Evolutionary conservation across 306 rosid genomes (phyloP).

Genomic region (Cucurbita pepo): DNA sequence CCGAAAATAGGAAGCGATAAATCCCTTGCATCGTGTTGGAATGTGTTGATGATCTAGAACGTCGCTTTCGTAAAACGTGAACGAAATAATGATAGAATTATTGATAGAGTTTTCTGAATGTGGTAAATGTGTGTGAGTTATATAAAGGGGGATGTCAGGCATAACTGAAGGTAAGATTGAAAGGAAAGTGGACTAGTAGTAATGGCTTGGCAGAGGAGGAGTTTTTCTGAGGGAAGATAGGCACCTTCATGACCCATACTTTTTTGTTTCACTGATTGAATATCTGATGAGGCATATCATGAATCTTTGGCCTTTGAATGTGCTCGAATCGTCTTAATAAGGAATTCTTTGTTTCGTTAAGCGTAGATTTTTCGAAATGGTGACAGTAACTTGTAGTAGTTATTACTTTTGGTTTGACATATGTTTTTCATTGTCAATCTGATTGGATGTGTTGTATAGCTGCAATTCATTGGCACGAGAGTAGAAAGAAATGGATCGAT

Average conservation of each 20-base stretch:
- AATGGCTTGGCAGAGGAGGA: neutral
- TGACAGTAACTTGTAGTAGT: neutral
- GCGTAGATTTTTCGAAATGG: slow-evolving; percentile 2
- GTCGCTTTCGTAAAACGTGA: neutral
- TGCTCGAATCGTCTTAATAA: neutral
- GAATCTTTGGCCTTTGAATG: neutral
- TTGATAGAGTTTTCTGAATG: neutral
- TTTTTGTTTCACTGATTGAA: neutral
- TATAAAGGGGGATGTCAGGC: neutral
- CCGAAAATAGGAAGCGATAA: neutral
- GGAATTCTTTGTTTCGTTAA: neutral
- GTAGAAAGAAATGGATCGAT: slow-evolving; percentile 76
- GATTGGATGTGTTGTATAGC: slow-evolving; percentile 24
- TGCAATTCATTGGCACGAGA: slow-evolving; percentile 70
- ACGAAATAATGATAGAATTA: neutral
- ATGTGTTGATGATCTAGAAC: neutral
- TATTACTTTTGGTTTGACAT: neutral
- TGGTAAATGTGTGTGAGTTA: neutral
- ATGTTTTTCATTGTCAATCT: neutral
- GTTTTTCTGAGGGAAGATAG: neutral
- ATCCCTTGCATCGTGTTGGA: neutral
- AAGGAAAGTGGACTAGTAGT: neutral
- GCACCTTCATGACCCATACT: neutral
- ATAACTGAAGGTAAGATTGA: neutral
- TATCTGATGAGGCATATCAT: neutral